Base-by-base conservation (phyloP, 2,329 filamentous ascomycete genomes). In the Chaetothyriales sp. region DNA sequence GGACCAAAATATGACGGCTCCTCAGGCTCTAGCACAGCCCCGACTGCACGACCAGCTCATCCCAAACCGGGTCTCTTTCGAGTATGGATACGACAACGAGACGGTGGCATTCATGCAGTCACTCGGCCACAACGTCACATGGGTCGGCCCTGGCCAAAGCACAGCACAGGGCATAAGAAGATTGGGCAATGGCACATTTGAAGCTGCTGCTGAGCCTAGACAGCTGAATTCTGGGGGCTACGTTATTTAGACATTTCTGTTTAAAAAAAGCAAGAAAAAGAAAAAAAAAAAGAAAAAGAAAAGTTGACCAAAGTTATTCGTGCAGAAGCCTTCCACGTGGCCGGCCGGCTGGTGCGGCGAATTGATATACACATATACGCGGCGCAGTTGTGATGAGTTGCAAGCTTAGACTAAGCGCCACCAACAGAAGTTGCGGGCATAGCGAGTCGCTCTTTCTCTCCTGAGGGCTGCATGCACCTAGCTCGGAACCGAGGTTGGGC, bases 31-130 rank as follows among this genome's bases (percentile, higher is more conserved):
- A 12, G 72, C 70, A 0, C 66, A 75, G 60, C 84, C 84, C 0
- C 72, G 88, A 7, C 68, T 93, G 19, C 88, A 94, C 62, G 86
- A 94, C 62, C 88, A 94, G 67, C 70, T 94, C 8, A 71, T 87
- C 49, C 88, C 87, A 0, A 82, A 87, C 59, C 67, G 68, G 47
- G 75, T 81, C 1, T 70, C 69, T 0, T 81, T 92, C 49, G 87
- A 94, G 66, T 78, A 77, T 28, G 65, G 65, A 0, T 93, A 84
- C 58, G 74, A 85, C 58, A 81, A 83, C 55, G 62, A 59, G 1
- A 84, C 80, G 0, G 77, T 79, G 4, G 76, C 71, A 1, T 82
- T 75, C 54, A 74, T 95, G 75, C 66, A 68, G 48, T 67, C 66
- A 1, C 70, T 75, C 48, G 84, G 84, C 0, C 86, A 92, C 62